Evolutionary conservation across 305 asterid species (phyloP), one percentile per base, ranked within the genome.

Genomic region (Rubia peregrina): DNA sequence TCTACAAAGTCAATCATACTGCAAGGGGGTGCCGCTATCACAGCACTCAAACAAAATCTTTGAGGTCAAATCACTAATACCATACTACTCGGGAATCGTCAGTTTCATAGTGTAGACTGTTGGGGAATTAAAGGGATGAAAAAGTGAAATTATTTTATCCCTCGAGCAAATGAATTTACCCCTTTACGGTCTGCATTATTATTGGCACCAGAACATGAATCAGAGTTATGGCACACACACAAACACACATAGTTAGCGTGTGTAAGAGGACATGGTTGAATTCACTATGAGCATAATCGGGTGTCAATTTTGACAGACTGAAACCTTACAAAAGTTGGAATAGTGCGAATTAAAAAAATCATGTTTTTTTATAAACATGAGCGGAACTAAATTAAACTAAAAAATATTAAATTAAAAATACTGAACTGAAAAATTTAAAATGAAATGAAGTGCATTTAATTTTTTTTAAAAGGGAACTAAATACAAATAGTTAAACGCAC

Each of bases 211-310:
- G 24, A 51, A 51, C 24, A 51, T 51, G 59, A 51, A 21, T 51
- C 59, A 51, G 59, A 51, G 22, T 51, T 22, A 51, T 51, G 59
- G 57, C 21, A 49, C 59, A 51, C 56, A 49, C 59, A 51, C 59
- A 51, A 17, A 51, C 22, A 51, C 59, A 51, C 59, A 51, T 51
- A 51, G 59, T 17, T 51, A 21, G 59, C 59, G 59, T 51, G 59
- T 51, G 59, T 51, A 51, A 51, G 59, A 51, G 59, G 21, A 17
- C 59, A 51, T 16, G 24, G 59, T 6, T 17, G 56, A 49, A 51
- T 42, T 42, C 9, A 42, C 14, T 16, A 51, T 51, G 59, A 51
- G 59, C 1, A 51, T 21, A 51, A 21, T 51, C 22, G 21, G 22
- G 59, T 51, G 59, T 6, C 8, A 5, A 16, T 17, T 33, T 17